Conservation (phyloP, 2,329 filamentous ascomycete genomes). For the Drechslerella stenobrocha region DNA sequence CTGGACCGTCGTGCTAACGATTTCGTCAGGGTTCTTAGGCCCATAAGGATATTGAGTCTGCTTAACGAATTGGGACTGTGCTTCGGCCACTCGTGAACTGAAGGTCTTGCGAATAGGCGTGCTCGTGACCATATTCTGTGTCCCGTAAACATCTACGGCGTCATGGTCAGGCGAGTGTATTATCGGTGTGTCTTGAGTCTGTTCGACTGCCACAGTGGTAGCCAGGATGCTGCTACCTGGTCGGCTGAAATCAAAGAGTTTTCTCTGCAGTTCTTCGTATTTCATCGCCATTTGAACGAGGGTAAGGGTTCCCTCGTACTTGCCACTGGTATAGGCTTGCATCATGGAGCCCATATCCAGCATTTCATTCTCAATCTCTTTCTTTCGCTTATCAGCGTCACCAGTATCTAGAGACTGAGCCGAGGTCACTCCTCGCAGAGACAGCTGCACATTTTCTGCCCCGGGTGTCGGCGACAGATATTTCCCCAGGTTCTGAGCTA, state of each 20-base stretch:
- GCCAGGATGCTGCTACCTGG: background rate
- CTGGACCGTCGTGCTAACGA: conserved; percentile 19
- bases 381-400: conserved; percentile 7
- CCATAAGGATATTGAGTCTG: conserved; percentile 34
- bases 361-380: conserved; percentile 31
- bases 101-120: conserved; percentile 26
- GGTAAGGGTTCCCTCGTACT: conserved; percentile 27
- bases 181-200: conserved; percentile 14
- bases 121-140: conserved; percentile 30
- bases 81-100: conserved; percentile 19
- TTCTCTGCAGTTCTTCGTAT: conserved; percentile 32
- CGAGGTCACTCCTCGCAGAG: conserved; percentile 12
- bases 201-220: conserved; percentile 14
- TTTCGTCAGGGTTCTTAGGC: conserved; percentile 24
- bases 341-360: conserved; percentile 27
- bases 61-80: conserved; percentile 33
- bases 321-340: conserved; percentile 25
- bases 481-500: conserved; percentile 26
- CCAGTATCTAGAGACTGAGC: background rate
- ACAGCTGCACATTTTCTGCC: conserved; percentile 32
- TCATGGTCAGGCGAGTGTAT: conserved; percentile 23
- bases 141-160: conserved; percentile 39
- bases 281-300: conserved; percentile 43
- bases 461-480: conserved; percentile 21
- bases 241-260: conserved; percentile 14